Base-by-base conservation (phyloP, 495 filamentous ascomycete genomes). In the Aspergillus asperescens region DNA sequence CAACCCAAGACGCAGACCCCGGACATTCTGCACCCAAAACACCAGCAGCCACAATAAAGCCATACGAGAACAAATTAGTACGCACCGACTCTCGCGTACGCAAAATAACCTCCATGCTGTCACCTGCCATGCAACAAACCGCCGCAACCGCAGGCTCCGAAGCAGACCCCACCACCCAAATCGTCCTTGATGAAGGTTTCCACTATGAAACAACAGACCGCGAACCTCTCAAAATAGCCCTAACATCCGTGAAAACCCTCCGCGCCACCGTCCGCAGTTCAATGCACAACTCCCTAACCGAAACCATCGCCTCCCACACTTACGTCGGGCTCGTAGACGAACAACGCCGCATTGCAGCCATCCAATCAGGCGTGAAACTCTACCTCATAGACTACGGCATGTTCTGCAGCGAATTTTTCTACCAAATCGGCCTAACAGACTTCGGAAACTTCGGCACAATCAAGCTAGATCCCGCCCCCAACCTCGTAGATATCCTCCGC, bases 31-130 rank as follows among this genome's bases (percentile, higher is more conserved):
- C 60, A 4, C 65, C 66, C 25, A 71, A 66, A 58, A 76, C 73
- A 29, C 67, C 73, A 16, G 61, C 65, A 19, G 66, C 71, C 28
- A 74, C 77, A 16, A 70, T 77, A 20, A 88, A 83, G 57, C 80
- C 86, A 12, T 86, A 93, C 60, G 91, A 96, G 54, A 90, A 90
- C 67, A 92, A 86, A 48, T 82, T 97, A 19, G 82, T 97, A 29
- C 85, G 94, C 12, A 96, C 92, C 12, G 94, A 99, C 66, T 82
- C 91, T 7, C 88, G 85, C 50, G 69, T 88, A 48, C 87, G 91
- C 48, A 99, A 97, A 65, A 97, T 99, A 56, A 99, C 94, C 3
- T 88, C 88, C 41, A 95, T 99, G 90, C 77, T 99, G 12, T 68
- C 82, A 8, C 75, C 82, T 8, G 73, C 68, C 2, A 56, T 48